Evolutionary conservation across 768 basidiomycete genomes (phyloP).

Genomic region (Trametes cubensis): DNA sequence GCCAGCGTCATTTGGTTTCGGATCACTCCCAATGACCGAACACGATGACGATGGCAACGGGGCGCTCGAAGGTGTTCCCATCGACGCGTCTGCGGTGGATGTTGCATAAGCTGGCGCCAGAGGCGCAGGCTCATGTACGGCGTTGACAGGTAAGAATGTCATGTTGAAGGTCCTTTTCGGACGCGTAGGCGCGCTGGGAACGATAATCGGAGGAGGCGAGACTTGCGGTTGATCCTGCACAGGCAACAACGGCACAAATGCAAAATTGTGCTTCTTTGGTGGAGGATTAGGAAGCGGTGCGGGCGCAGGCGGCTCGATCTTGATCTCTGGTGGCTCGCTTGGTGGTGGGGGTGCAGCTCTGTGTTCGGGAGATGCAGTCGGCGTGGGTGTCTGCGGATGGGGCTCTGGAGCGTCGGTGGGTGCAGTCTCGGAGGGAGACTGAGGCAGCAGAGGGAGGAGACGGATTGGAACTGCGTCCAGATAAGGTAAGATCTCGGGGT

Average conservation of each 20-base stretch:
- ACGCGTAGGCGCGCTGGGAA: not conserved
- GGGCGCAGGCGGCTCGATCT: conserved; percentile 8
- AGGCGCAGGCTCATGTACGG: conserved; percentile 2
- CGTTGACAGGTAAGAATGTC: conserved; percentile 24
- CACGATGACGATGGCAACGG: conserved; percentile 14
- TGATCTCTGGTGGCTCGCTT: conserved; percentile 18
- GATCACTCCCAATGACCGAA: conserved; percentile 9
- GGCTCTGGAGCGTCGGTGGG: conserved; percentile 6
- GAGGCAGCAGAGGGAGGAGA: conserved; percentile 55
- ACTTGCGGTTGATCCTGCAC: conserved; percentile 26
- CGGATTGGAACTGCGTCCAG: conserved; percentile 58
- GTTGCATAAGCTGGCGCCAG: conserved; percentile 4
- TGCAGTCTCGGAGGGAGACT: not conserved
- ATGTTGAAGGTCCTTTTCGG: conserved; percentile 22
- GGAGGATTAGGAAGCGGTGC: conserved; percentile 10
- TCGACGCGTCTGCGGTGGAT: not conserved
- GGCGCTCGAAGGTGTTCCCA: conserved; percentile 9
- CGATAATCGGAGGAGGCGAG: conserved; percentile 2
- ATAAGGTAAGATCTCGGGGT: conserved; percentile 36
- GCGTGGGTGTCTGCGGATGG: conserved; percentile 17
- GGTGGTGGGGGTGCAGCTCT: conserved; percentile 17
- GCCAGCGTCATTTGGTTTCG: conserved; percentile 7
- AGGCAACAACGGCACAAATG: conserved; percentile 32
- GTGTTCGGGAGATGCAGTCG: conserved; percentile 17
- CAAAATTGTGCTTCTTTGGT: conserved; percentile 21